Evolutionary conservation across 2,329 filamentous ascomycete genomes (phyloP), one percentile per base, ranked within the genome.

Genomic region (Penicillium sp.): DNA sequence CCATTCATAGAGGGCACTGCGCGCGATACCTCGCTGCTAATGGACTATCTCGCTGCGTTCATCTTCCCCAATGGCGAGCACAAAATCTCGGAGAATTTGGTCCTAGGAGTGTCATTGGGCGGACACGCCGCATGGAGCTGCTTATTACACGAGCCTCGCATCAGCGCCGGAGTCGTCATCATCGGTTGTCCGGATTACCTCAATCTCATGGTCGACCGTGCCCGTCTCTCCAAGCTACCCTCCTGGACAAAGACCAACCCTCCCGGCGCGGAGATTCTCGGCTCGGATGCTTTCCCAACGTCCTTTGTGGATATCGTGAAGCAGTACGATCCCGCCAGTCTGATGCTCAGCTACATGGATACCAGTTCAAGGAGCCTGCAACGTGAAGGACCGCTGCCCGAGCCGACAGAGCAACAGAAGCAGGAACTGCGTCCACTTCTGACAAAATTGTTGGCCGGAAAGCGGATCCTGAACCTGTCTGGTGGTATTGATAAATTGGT

Each of bases 161-260:
- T 98, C 58, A 88, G 84, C n/a, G 88, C 90, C 0, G 93, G 86
- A 0, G 87, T 96, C 7, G 83, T 91, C 2, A 84, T 97, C 26
- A 91, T 98, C 56, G 95, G 94, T 1, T 97, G 93, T 75, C 92
- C 93, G 0, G 94, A 99, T 76, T 97, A 91, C 70, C 86, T 88
- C 65, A 82, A 90, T 75, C 80, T 98, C 16, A 90, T 98, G 87
- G 83, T 81, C 8, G 88, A 94, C 69, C 91, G 95, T 11, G 94
- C 94, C 0, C 81, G 85, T 5, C 81, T 88, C 40, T 89, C 89
- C 0, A 91, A 89, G 70, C 80, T 90, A 11, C 65, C 82, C 14
- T 85, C 86, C 0, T 92, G 84, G 77, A 84, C 83, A 0, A 75
- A 80, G 1, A 81, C 82, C 13, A 79, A 84, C 16, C 81, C 83